Base-by-base conservation (phyloP, 768 basidiomycete genomes). In the Russula dissimulans region DNA sequence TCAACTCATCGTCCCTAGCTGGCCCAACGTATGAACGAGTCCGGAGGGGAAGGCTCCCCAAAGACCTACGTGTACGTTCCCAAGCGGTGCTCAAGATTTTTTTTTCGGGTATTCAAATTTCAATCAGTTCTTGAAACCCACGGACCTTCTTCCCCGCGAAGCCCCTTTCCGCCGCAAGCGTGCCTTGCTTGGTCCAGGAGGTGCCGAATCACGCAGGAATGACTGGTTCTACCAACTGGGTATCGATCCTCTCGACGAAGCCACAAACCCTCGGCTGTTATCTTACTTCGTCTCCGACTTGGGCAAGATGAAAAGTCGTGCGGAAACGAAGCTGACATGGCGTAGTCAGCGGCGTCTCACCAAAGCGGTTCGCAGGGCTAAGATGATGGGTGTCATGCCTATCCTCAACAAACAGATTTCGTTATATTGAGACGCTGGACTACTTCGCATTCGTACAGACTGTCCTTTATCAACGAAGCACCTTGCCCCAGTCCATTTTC, bases 341-440 rank as follows among this genome's bases (percentile, higher is more conserved):
- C 85, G 84, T 73, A 87, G 76, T 56, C 95, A 97, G 71, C 80
- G 91, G 46, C 78, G 78, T 61, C 66, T 97, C 4, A 88, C 83
- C 60, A 92, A 92, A 73, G 89, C 93, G 46, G 86, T 97, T 59
- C 84, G 89, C 47, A 77, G 95, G 60, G 89, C 95, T 60, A 90
- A 87, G 74, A 86, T 86, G 79, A 94, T 95, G 89, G 95, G 95
- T 43, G 69, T 91, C 58, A 81, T 95, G 55, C 88, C 91, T 4
- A 64, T 75, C 39, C 56, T 65, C 47, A 56, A 44, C 51, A 64
- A 57, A 14, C 45, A 57, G 11, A 45, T 48, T 42, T 3, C 56
- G 26, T 42, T 17, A 22, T 61, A 57, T 53, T 47, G 32, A 57
- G 50, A 47, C 29, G 14, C 10, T 36, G 10, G 34, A 2, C 22